These are phyloP conservation scores for Limonium bicolor DNA, from an alignment of 148 eudicot species.

Conservation along the genomic window DNA sequence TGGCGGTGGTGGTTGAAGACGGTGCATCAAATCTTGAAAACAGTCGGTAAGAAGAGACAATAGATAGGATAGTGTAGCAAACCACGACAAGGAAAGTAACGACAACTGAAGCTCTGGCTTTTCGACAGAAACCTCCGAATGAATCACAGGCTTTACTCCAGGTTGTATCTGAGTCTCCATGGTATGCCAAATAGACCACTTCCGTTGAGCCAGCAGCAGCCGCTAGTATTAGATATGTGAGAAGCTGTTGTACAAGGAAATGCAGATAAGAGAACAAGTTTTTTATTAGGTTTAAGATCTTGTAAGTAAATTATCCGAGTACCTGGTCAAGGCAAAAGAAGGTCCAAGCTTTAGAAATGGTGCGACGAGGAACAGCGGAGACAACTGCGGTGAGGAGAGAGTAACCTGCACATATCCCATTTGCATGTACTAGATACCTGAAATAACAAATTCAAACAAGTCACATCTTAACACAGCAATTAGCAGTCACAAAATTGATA, in stretches of 20 bases:
- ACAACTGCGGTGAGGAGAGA: conserved; percentile 69
- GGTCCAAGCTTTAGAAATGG: conserved; percentile 84
- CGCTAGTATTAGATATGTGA: conserved; percentile 59
- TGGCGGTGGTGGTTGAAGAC: conserved; percentile 5
- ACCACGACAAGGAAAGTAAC: conserved; percentile 41
- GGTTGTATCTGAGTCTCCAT: conserved; percentile 52
- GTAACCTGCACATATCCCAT: conserved; percentile 87
- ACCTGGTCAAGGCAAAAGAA: conserved; percentile 96
- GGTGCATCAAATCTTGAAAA: conserved; percentile 85
- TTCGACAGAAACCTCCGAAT: conserved; percentile 47
- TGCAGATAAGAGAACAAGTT: too few species aligned
- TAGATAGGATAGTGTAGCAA: conserved; percentile 65
- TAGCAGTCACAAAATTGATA: not conserved
- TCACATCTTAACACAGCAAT: not conserved
- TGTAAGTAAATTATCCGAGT: too few species aligned
- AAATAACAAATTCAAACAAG: not conserved
- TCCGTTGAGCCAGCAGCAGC: conserved; percentile 82
- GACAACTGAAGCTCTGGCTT: conserved; percentile 40
- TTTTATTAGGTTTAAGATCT: too few species aligned
- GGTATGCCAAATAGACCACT: conserved; percentile 64
- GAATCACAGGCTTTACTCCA: conserved; percentile 73
- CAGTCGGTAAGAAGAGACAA: conserved; percentile 77
- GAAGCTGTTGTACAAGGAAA: conserved; percentile 21
- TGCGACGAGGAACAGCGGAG: conserved; percentile 71
- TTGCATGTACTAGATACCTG: conserved; percentile 91